Percentiles rank a stretch among this genome's conserved stretches.
Evolutionary conservation across 345 rosid species (phyloP).

Genomic region (Eutrema heterophyllum): DNA sequence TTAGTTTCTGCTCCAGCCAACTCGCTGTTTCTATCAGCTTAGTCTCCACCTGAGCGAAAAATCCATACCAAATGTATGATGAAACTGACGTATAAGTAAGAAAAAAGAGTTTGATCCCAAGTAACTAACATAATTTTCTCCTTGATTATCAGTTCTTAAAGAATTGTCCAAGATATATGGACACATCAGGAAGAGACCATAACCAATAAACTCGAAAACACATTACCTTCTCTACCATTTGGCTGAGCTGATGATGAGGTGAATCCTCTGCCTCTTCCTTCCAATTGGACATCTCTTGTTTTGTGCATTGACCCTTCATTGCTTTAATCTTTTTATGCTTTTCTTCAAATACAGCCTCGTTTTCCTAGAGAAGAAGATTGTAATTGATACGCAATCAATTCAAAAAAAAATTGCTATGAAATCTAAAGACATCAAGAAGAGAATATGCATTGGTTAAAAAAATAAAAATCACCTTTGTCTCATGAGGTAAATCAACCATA

Average conservation of each 20-base stretch:
- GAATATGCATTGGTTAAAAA: neutral
- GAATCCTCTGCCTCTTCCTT: too few species aligned
- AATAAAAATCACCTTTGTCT: conserved; percentile 33
- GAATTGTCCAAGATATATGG: too few species aligned
- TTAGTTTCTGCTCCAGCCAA: conserved; percentile 52
- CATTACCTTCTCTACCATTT: too few species aligned
- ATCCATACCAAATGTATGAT: neutral
- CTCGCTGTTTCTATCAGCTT: conserved; percentile 55
- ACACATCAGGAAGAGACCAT: too few species aligned
- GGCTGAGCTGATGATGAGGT: too few species aligned
- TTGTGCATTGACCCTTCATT: too few species aligned
- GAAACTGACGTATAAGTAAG: too few species aligned
- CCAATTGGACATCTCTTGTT: too few species aligned
- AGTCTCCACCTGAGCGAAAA: conserved; percentile 46
- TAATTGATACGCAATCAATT: neutral
- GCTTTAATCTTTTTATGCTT: neutral
- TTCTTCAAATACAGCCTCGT: neutral
- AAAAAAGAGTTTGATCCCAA: too few species aligned
- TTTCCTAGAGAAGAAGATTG: neutral
- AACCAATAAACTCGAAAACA: too few species aligned
- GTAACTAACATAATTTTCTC: too few species aligned
- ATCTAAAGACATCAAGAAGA: neutral
- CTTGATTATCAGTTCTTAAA: too few species aligned
- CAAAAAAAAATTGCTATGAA: neutral
- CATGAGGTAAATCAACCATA: conserved; percentile 51